Conservation (phyloP, 1,284 basidiomycete genomes). For the Abortiporus biennis region DNA sequence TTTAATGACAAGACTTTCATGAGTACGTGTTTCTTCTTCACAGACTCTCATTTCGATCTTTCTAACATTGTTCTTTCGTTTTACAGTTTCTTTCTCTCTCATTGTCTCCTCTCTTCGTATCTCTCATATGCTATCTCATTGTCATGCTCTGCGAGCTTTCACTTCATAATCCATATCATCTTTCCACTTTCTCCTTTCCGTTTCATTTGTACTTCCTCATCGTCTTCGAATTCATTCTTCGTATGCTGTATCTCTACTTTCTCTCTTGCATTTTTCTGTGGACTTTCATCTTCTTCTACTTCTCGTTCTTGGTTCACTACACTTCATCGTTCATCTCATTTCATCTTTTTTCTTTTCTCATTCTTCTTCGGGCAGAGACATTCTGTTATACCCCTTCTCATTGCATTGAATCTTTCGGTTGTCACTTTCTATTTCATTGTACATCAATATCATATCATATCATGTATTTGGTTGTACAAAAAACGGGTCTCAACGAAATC, state of each 20-base stretch:
- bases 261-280: too few species aligned
- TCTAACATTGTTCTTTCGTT: not conserved
- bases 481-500: too few species aligned
- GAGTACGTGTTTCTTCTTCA: too few species aligned
- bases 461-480: too few species aligned
- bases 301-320: not conserved
- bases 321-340: not conserved
- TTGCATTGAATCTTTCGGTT: not conserved
- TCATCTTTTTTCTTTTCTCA: not conserved
- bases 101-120: slow-evolving; percentile 3
- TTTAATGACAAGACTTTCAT: too few species aligned
- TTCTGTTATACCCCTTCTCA: not conserved
- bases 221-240: too few species aligned
- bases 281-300: not conserved
- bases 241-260: too few species aligned
- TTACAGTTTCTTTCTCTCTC: not conserved
- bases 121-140: too few species aligned
- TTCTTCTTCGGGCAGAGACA: not conserved
- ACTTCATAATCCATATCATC: not conserved
- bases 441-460: too few species aligned
- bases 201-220: not conserved
- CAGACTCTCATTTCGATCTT: not conserved
- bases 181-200: not conserved
- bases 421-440: too few species aligned
- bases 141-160: not conserved